These are phyloP conservation scores for Calvatia gigantea DNA, from an alignment of 768 basidiomycete species.

Conservation along the genomic window DNA sequence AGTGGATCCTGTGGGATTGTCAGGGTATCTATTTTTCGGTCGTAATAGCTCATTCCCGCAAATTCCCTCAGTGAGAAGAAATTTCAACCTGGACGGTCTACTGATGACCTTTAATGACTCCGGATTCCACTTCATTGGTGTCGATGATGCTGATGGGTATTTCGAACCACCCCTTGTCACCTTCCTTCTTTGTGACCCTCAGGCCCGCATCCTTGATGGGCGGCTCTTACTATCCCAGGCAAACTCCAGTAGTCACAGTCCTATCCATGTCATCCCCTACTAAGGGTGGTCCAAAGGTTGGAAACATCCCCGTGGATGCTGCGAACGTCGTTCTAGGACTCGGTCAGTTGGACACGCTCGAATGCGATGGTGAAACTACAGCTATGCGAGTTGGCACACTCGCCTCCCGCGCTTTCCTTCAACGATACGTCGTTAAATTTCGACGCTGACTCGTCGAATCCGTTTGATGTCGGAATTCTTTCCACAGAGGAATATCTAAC, in stretches of 20 bases:
- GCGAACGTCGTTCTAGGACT: constrained; percentile 1
- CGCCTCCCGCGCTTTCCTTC: neutral
- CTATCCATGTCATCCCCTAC: neutral
- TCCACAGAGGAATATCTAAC: neutral
- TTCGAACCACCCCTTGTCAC: neutral
- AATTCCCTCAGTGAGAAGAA: neutral
- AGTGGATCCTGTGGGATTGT: neutral
- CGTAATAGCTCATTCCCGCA: neutral
- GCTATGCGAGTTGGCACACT: neutral
- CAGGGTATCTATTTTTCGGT: constrained; percentile 1
- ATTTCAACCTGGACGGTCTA: neutral
- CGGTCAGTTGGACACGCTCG: neutral
- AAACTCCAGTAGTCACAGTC: neutral
- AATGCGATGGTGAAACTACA: neutral
- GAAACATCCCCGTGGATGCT: neutral
- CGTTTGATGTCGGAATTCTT: neutral
- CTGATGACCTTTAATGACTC: neutral
- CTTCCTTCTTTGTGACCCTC: neutral
- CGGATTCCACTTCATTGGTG: neutral
- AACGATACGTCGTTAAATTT: neutral
- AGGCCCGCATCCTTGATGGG: neutral
- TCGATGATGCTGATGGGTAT: neutral
- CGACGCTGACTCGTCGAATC: neutral
- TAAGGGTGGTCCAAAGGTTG: neutral
- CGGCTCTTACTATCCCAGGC: neutral